Conservation (phyloP, 129 eudicot genomes). For the Logfia minima region DNA sequence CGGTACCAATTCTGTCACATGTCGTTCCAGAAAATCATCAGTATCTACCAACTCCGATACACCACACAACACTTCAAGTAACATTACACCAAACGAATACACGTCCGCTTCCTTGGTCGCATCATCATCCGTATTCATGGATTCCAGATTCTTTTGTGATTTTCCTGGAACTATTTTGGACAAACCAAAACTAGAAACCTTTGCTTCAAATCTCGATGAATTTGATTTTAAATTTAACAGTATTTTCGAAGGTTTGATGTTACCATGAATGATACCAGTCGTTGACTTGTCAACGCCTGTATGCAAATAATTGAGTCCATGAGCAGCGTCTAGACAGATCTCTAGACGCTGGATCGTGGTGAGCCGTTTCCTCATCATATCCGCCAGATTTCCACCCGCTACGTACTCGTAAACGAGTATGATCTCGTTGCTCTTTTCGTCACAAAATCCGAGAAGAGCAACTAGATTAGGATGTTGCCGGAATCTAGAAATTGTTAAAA, state of each 20-base stretch:
- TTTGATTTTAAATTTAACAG: constrained; percentile 29
- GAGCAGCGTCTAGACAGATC: constrained; percentile 42
- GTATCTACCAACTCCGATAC: constrained; percentile 35
- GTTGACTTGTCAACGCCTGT: constrained; percentile 17
- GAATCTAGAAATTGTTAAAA: constrained; percentile 31
- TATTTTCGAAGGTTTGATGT: constrained; percentile 25
- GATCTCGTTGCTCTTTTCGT: constrained; percentile 35
- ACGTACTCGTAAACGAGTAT: constrained; percentile 36
- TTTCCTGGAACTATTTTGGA: constrained; percentile 36
- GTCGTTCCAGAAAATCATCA: constrained; percentile 38
- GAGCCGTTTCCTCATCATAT: constrained; percentile 35
- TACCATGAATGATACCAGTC: constrained; percentile 32
- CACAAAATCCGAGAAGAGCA: constrained; percentile 34
- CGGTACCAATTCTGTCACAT: constrained; percentile 41
- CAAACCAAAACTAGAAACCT: constrained; percentile 37
- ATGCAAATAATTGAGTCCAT: constrained; percentile 35
- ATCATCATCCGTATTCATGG: neutral
- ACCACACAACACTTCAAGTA: constrained; percentile 35
- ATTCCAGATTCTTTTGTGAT: constrained; percentile 15
- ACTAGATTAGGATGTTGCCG: constrained; percentile 35
- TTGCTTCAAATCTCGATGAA: constrained; percentile 26
- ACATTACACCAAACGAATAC: constrained; percentile 34
- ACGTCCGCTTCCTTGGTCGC: constrained; percentile 32
- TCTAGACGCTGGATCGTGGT: constrained; percentile 34
- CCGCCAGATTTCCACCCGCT: constrained; percentile 28